These are phyloP conservation scores for Amorphotheca resinae DNA, from an alignment of 495 filamentous ascomycete genomes.

Conservation along the genomic window DNA sequence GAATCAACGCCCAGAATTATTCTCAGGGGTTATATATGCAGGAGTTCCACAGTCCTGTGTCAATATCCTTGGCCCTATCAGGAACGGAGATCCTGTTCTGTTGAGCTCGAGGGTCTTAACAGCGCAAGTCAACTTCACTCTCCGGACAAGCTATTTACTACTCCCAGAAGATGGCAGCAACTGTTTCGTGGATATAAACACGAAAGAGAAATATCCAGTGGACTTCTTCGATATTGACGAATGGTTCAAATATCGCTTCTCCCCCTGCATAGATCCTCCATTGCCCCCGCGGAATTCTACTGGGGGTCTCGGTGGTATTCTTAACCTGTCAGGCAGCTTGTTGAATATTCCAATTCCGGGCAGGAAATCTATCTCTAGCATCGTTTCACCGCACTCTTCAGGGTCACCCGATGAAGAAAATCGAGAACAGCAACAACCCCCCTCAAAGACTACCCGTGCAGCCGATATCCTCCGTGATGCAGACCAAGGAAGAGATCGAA, in stretches of 20 bases:
- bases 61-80: slow-evolving; percentile 80
- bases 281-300: slow-evolving; percentile 30
- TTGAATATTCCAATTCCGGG: slow-evolving; percentile 21
- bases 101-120: slow-evolving; percentile 84
- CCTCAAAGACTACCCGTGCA: slow-evolving; percentile 18
- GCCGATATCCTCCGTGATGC: slow-evolving; percentile 18
- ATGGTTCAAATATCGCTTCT: slow-evolving; percentile 71
- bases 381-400: slow-evolving; percentile 1
- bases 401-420: background rate
- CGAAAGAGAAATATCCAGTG: slow-evolving; percentile 67
- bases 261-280: slow-evolving; percentile 57
- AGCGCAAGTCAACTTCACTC: slow-evolving; percentile 87
- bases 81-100: slow-evolving; percentile 84
- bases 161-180: slow-evolving; percentile 70
- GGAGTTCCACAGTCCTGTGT: slow-evolving; percentile 77
- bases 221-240: slow-evolving; percentile 72
- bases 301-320: slow-evolving; percentile 11
- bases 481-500: slow-evolving; percentile 29
- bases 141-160: slow-evolving; percentile 75
- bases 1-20: slow-evolving; percentile 77
- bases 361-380: slow-evolving; percentile 10
- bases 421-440: background rate
- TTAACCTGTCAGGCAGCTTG: slow-evolving; percentile 11
- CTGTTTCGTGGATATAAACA: slow-evolving; percentile 77
- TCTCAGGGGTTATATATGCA: slow-evolving; percentile 76